Conservation (phyloP, 257 asterid genomes). For the Solanum stenotomum region DNA sequence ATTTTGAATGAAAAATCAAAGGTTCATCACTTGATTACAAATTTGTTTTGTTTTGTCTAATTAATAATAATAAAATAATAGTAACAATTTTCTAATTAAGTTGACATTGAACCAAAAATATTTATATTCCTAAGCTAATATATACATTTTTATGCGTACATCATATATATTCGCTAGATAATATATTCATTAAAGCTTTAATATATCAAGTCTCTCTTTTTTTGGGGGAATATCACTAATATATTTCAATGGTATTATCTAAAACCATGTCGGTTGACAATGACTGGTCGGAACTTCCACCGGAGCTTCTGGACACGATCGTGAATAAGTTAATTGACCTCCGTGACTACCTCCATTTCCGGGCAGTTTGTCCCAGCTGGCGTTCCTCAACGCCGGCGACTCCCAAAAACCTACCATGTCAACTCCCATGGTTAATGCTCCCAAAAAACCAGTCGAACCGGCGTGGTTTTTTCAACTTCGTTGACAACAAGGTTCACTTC, state of each 20-base stretch:
- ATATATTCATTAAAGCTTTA: not conserved
- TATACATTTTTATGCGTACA: not conserved
- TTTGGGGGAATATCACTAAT: not conserved
- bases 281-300: slow-evolving; percentile 66
- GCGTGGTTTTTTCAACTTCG: slow-evolving; percentile 43
- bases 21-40: not conserved
- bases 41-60: not conserved
- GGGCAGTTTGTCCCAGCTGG: slow-evolving; percentile 54
- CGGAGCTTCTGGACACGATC: slow-evolving; percentile 49
- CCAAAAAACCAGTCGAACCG: slow-evolving; percentile 35
- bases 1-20: not conserved
- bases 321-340: slow-evolving; percentile 27
- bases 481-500: slow-evolving; percentile 24
- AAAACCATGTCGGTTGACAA: slow-evolving; percentile 33
- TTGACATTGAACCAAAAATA: not conserved
- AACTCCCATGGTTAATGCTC: slow-evolving; percentile 89
- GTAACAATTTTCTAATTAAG: not conserved
- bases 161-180: not conserved
- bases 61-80: no score
- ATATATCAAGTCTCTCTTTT: not conserved
- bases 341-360: slow-evolving; percentile 60
- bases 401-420: slow-evolving; percentile 51
- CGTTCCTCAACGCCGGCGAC: slow-evolving; percentile 35
- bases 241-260: not conserved
- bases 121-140: not conserved